Conservation (phyloP, 805 yeast genomes). For the Kodamaea jinghongensis region DNA sequence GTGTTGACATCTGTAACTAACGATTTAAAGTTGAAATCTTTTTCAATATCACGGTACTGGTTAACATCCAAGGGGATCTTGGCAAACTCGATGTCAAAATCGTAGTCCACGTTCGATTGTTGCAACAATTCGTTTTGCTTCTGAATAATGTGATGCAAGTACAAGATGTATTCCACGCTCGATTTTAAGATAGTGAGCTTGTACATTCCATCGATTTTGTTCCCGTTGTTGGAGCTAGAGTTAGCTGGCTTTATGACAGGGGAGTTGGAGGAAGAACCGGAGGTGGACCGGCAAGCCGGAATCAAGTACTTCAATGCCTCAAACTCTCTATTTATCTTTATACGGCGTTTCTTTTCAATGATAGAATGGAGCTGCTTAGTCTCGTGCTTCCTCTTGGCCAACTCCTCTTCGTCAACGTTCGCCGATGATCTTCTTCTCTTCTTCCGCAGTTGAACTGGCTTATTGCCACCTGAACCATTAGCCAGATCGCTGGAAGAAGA, state of each 20-base stretch:
- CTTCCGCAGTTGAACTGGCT: slow-evolving; percentile 20
- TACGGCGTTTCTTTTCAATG: slow-evolving; percentile 75
- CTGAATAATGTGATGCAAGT: slow-evolving; percentile 58
- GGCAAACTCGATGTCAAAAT: slow-evolving; percentile 48
- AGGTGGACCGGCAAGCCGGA: slow-evolving; percentile 69
- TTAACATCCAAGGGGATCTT: slow-evolving; percentile 58
- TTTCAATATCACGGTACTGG: slow-evolving; percentile 55
- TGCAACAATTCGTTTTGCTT: slow-evolving; percentile 47
- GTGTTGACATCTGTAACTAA: slow-evolving; percentile 15
- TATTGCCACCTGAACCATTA: slow-evolving; percentile 5
- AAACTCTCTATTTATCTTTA: slow-evolving; percentile 78
- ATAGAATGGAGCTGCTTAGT: slow-evolving; percentile 61
- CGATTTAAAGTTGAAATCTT: slow-evolving; percentile 50
- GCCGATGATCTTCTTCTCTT: slow-evolving; percentile 40
- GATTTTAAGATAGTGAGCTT: slow-evolving; percentile 77
- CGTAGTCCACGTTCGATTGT: slow-evolving; percentile 8
- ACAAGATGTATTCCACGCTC: slow-evolving; percentile 77
- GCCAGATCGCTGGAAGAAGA: slow-evolving; percentile 9
- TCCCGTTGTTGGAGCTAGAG: slow-evolving; percentile 23
- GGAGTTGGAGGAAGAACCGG: slow-evolving; percentile 15
- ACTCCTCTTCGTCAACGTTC: slow-evolving; percentile 38
- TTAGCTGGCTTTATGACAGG: slow-evolving; percentile 20
- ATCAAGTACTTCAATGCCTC: slow-evolving; percentile 74
- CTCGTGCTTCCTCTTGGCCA: slow-evolving; percentile 40
- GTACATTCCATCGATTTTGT: slow-evolving; percentile 64